Percentiles rank a stretch among this genome's conserved stretches.
Conservation (phyloP, 768 basidiomycete genomes). For the Phylloporus arenicola region DNA sequence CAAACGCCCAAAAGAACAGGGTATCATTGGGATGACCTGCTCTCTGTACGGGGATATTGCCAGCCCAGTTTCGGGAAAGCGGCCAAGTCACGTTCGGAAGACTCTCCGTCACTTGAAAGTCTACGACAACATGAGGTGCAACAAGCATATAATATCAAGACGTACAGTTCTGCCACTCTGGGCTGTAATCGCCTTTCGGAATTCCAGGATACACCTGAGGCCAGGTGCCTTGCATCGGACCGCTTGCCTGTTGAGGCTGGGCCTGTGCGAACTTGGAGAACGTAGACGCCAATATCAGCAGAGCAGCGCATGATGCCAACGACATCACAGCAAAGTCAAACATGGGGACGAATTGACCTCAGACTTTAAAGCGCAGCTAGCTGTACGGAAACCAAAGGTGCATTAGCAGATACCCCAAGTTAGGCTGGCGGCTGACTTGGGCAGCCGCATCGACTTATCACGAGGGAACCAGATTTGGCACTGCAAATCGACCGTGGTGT, state of each 20-base stretch:
- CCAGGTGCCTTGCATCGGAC: conserved; percentile 14
- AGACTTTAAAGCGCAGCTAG: background rate
- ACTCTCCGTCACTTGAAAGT: conserved; percentile 50
- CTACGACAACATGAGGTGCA: conserved; percentile 27
- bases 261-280: background rate
- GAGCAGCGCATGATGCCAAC: background rate
- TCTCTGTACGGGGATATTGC: conserved; percentile 60
- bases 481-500: background rate
- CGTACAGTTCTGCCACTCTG: conserved; percentile 60
- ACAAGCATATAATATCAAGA: background rate
- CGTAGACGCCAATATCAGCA: background rate
- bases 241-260: background rate
- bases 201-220: conserved; percentile 40
- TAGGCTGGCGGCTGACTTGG: background rate
- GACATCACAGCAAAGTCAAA: background rate
- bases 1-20: conserved; percentile 61
- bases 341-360: background rate
- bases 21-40: conserved; percentile 59
- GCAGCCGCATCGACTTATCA: background rate
- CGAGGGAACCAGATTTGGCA: background rate
- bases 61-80: conserved; percentile 48
- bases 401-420: background rate
- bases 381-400: background rate
- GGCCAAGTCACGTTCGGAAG: conserved; percentile 57
- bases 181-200: conserved; percentile 43